A percentile compares a stretch with the other conserved stretches of the same genome.
Evolutionary conservation across 1,284 basidiomycete genomes (phyloP).

Genomic region (Laetiporus sulphureus): DNA sequence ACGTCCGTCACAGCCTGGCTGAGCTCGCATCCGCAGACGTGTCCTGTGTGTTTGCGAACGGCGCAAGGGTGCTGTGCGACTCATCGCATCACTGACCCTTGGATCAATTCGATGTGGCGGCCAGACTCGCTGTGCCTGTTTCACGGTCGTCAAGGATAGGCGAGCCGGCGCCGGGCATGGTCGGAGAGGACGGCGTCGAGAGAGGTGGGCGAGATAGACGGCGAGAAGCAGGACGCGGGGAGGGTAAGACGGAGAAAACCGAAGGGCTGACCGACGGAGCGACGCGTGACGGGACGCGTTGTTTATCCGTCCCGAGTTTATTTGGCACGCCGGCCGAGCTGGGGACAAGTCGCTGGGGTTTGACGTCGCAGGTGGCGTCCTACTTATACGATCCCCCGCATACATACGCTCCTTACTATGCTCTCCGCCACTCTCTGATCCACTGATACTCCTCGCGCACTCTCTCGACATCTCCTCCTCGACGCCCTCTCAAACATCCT

Average conservation of each 20-base stretch:
- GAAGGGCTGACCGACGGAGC: neutral
- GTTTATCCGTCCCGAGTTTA: constrained; percentile 2
- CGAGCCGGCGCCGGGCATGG: neutral
- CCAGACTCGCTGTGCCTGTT: no score
- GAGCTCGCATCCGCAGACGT: no score
- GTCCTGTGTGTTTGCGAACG: no score
- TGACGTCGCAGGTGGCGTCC: neutral
- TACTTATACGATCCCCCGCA: neutral
- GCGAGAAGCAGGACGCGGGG: neutral
- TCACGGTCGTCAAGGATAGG: neutral
- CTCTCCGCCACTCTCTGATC: neutral
- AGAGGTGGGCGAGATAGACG: neutral
- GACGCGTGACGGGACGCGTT: neutral
- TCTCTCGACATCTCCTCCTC: neutral
- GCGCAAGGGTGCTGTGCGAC: no score
- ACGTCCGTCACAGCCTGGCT: no score
- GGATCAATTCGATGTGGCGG: no score
- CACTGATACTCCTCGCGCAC: neutral
- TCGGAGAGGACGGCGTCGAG: neutral
- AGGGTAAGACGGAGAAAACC: neutral
- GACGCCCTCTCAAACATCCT: neutral
- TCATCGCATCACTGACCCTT: no score
- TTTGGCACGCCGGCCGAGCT: constrained; percentile 1
- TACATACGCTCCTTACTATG: neutral
- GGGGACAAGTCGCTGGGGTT: constrained; percentile 8